Conservation (phyloP, 352 stramenopile genomes). For the Pythium coloratum region DNA sequence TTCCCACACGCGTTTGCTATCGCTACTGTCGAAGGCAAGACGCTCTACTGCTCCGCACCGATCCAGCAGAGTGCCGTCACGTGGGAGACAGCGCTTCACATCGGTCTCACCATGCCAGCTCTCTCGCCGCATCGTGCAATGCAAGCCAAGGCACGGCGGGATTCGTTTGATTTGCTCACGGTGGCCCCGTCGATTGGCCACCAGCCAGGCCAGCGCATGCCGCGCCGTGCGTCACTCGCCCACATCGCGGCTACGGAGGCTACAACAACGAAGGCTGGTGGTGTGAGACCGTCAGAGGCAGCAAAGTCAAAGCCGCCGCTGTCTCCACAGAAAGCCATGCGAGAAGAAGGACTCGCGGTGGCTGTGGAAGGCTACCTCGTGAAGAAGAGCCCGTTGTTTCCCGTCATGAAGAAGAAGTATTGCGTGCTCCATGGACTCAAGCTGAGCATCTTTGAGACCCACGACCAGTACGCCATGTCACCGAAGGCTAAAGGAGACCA, state of each 20-base stretch:
- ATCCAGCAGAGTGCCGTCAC: slow-evolving; percentile 62
- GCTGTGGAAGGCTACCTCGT: slow-evolving; percentile 39
- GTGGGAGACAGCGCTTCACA: slow-evolving; percentile 71
- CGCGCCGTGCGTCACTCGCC: slow-evolving; percentile 14
- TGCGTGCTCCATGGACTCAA: slow-evolving; percentile 28
- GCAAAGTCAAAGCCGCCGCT: background rate
- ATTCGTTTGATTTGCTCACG: slow-evolving; percentile 70
- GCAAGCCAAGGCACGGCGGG: slow-evolving; percentile 57
- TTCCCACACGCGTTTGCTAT: slow-evolving; percentile 59
- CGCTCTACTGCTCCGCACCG: slow-evolving; percentile 59
- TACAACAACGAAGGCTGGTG: background rate
- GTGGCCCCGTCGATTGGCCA: background rate
- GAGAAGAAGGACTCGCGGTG: slow-evolving; percentile 3
- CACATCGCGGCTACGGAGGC: slow-evolving; percentile 12
- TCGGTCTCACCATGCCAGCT: slow-evolving; percentile 73
- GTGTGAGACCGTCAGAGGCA: background rate
- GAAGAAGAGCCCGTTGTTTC: slow-evolving; percentile 37
- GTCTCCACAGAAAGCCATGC: background rate
- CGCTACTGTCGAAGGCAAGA: slow-evolving; percentile 68
- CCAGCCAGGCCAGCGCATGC: slow-evolving; percentile 2
- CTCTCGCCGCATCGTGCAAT: slow-evolving; percentile 69
- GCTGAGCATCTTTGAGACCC: slow-evolving; percentile 34
- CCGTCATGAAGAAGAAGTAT: slow-evolving; percentile 47
- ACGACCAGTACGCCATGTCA: slow-evolving; percentile 26
- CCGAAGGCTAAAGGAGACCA: slow-evolving; percentile 2